A percentile compares a stretch with the other conserved stretches of the same genome.
Evolutionary conservation across 176 grass and related monocot genomes (phyloP).

Genomic region (barley (Hordeum vulgare)): MorexV3_pseudomolecules_assembly NC_058524.1:623952464-623952963

Average conservation of each 20-base stretch:
- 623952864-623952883: not conserved
- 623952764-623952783: not conserved
- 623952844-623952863: not conserved
- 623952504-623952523: too few relatives aligned
- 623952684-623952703: not conserved
- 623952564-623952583: too few relatives aligned
- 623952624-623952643: too few relatives aligned
- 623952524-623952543: too few relatives aligned
- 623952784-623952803: not conserved
- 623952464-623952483: too few relatives aligned
- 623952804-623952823: too few relatives aligned
- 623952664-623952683: too few relatives aligned
- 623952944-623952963: not conserved
- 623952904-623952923: not conserved
- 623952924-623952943: not conserved
- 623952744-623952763: not conserved
- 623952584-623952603: too few relatives aligned
- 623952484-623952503: too few relatives aligned
- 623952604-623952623: too few relatives aligned
- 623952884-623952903: not conserved
- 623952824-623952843: not conserved
- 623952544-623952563: too few relatives aligned
- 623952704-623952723: not conserved
- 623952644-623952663: not conserved
- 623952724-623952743: not conserved